Evolutionary conservation across 768 basidiomycete species (phyloP), one percentile per base, ranked within the genome.

Genomic region (Leucocoprinus leucothites): DNA sequence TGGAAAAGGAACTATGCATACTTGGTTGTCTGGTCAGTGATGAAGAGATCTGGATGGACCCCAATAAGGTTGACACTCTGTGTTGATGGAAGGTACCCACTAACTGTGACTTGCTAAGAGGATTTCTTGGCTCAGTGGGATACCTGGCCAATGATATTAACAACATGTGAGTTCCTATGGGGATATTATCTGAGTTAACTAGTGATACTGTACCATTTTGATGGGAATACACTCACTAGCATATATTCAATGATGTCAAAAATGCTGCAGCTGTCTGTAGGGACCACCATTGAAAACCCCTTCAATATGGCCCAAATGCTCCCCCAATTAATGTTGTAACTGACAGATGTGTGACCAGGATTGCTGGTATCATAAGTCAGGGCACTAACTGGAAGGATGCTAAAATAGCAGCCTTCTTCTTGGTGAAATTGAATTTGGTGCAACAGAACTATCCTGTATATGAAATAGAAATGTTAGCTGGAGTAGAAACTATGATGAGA

Each of bases 391-490:
- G 65, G 60, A 58, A 63, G n/a, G 60, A 53, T 0, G 69, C 64
- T 0, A 58, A 60, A 1, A 44, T 71, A 0, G 64, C 63, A 1
- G 66, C 67, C 0, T 73, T 73, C 47, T 72, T 65, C 45, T 74
- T 71, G 0, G 70, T 66, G 0, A 77, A 73, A 42, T 49, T 74
- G 3, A 69, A 64, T 31, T 24, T 64, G 0, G 65, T 70, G 0
- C 71, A 75, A 38, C 69, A 71, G n/a, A n/a, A n/a, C n/a, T n/a
- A n/a, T n/a, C n/a, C n/a, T n/a, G n/a, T n/a, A n/a, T n/a, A n/a
- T n/a, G 71, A 77, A 49, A 65, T 69, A 7, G 71, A 77, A 21
- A 57, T 76, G 54, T 40, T 76, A 0, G 70, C 68, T 0, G 69
- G 71, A 0, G 59, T 75, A 0, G 73, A 75, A 44, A 67, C 67